Evolutionary conservation across 345 rosid species (phyloP), one percentile per base, ranked within the genome.

Genomic region (Hibiscus trionum): DNA sequence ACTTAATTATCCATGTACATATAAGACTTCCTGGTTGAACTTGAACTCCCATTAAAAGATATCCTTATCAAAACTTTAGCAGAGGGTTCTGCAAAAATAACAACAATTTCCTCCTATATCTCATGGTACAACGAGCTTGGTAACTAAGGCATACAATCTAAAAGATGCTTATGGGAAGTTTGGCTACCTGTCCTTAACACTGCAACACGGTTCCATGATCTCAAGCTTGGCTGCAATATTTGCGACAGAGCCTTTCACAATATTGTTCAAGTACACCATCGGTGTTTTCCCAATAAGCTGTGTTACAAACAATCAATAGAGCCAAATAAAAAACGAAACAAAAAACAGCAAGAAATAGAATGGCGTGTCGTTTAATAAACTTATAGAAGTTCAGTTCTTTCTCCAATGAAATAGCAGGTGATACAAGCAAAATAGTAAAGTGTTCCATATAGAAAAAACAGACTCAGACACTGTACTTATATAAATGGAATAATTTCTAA

Each of bases 241-340:
- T 3, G 97, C 95, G 0, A 80, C 91, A 66, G 88, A 91, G 19
- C 95, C 96, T 39, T 90, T 93, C 29, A 90, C 85, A 26, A 91
- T 80, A n/a, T 86, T 90, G 79, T 94, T 91, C 80, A 94, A 87
- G 78, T 90, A 94, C 27, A 94, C 96, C 97, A 94, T 88, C 10
- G 97, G 98, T 39, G 98, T 91, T 69, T 87, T 94, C 61, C 98
- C 98, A 73, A 91, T 91, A 39, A 94, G 88, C 97, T 91, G 86
- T 37, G 33, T 75, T 49, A 72, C 55, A 65, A 75, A 72, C 61
- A 77, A 29, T 61, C n/a, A 27, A 74, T 2, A 68, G 7, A 72
- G 12, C 65, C 50, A 4, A 61, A 68, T 60, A 68, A 39, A 63
- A 21, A 46, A 12, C 10, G 0, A 17, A 31, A 8, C 27, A 7